Conservation (phyloP, 768 basidiomycete species). For the Pulveroboletus sp. region DNA sequence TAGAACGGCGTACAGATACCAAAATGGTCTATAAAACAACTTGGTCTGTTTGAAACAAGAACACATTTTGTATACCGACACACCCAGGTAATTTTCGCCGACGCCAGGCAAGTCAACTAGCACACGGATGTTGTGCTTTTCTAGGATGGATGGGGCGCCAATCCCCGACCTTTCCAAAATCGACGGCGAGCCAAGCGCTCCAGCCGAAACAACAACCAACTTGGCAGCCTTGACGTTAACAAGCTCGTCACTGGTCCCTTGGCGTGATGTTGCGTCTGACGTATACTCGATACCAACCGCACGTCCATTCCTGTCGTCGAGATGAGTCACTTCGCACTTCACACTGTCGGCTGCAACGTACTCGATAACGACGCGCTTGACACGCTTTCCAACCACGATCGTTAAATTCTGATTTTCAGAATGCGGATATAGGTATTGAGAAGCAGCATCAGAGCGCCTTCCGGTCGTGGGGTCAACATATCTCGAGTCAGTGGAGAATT, state of each 20-base stretch:
- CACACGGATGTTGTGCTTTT: conserved; percentile 41
- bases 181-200: conserved; percentile 51
- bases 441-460: conserved; percentile 30
- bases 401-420: conserved; percentile 28
- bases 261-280: conserved; percentile 21
- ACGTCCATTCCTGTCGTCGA: conserved; percentile 25
- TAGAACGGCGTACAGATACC: conserved; percentile 29
- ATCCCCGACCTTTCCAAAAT: conserved; percentile 70
- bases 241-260: conserved; percentile 5
- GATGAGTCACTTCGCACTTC: neutral
- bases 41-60: neutral
- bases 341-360: neutral
- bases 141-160: conserved; percentile 47
- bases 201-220: conserved; percentile 48
- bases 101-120: conserved; percentile 71
- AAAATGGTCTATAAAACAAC: conserved; percentile 24
- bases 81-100: conserved; percentile 63
- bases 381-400: conserved; percentile 25
- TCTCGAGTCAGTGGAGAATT: conserved; percentile 28
- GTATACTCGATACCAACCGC: conserved; percentile 37
- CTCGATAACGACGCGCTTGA: conserved; percentile 10
- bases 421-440: conserved; percentile 36
- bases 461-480: conserved; percentile 46
- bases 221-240: conserved; percentile 27
- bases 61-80: neutral